Percentiles rank a stretch among this genome's conserved stretches.
phyloP scores from a whole-genome alignment of 1,284 basidiomycete genomes.

The Ceratobasidium theobromae region DNA sequence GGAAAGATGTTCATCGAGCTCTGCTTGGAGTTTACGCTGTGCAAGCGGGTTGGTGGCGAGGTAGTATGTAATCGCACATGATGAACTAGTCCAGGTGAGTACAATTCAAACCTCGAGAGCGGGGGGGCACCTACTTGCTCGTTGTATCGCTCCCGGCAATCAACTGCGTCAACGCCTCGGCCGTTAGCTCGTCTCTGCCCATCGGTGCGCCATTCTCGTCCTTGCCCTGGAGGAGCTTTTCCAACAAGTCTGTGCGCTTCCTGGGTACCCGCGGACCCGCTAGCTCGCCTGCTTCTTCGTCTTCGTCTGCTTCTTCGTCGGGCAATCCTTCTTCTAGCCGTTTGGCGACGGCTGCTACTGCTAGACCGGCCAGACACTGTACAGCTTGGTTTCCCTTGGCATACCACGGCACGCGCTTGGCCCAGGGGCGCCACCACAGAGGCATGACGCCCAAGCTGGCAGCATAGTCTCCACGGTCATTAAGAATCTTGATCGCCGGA shows the following conservation, averaged over 20 bases:
- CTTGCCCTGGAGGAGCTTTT: slow-evolving; percentile 73
- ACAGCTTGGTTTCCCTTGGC: slow-evolving; percentile 68
- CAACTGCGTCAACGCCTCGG: slow-evolving; percentile 82
- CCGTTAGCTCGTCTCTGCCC: slow-evolving; percentile 79
- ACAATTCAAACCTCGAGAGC: slow-evolving; percentile 18
- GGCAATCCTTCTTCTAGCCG: slow-evolving; percentile 55
- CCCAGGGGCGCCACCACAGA: slow-evolving; percentile 66
- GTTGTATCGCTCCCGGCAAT: slow-evolving; percentile 85
- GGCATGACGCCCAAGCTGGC: slow-evolving; percentile 83
- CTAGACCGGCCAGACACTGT: slow-evolving; percentile 67
- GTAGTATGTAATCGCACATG: slow-evolving; percentile 83
- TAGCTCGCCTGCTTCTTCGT: slow-evolving; percentile 79
- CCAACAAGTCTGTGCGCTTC: slow-evolving; percentile 78
- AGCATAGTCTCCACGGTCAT: slow-evolving; percentile 85
- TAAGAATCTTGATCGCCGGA: slow-evolving; percentile 83
- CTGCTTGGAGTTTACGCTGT: slow-evolving; percentile 72
- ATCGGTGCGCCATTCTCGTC: slow-evolving; percentile 79
- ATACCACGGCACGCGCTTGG: slow-evolving; percentile 75
- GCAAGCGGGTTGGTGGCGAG: slow-evolving; percentile 66
- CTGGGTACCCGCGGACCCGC: slow-evolving; percentile 76
- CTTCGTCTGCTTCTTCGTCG: slow-evolving; percentile 66
- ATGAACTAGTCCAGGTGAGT: slow-evolving; percentile 54
- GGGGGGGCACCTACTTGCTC: slow-evolving; percentile 62
- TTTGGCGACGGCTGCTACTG: slow-evolving; percentile 77
- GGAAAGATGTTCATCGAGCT: slow-evolving; percentile 75